These are phyloP conservation scores for Apiospora marii DNA, from an alignment of 2,329 filamentous ascomycete genomes.

Conservation along the genomic window DNA sequence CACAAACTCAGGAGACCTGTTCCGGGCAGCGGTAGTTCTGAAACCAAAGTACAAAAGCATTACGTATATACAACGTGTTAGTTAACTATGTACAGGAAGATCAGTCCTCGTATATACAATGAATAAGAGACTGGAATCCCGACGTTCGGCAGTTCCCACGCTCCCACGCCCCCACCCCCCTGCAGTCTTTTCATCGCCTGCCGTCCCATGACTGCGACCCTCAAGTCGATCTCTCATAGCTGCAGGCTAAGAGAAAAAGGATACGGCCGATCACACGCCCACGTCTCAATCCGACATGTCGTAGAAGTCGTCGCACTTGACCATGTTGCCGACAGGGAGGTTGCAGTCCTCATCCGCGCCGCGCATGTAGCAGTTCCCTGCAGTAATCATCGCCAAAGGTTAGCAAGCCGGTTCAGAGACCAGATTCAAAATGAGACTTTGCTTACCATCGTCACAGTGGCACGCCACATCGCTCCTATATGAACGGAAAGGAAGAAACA, in stretches of 20 bases:
- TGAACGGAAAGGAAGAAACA: neutral
- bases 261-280: neutral
- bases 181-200: neutral
- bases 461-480: constrained; percentile 14
- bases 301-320: constrained; percentile 21
- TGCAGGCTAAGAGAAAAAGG: neutral
- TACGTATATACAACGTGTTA: neutral
- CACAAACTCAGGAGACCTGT: no score
- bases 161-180: neutral
- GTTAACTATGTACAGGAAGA: neutral
- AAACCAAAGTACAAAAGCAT: neutral
- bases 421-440: neutral
- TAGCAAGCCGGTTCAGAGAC: neutral
- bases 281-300: neutral
- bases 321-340: constrained; percentile 8
- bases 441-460: constrained; percentile 20
- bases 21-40: no score
- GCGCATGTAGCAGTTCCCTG: constrained; percentile 19
- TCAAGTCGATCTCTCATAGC: neutral
- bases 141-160: neutral
- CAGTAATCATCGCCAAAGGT: neutral
- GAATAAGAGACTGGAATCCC: neutral
- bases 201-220: neutral
- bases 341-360: constrained; percentile 24
- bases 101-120: neutral